These are phyloP conservation scores for Chaetoceros muelleri DNA, from an alignment of 108 stramenopile genomes.

Conservation along the genomic window DNA sequence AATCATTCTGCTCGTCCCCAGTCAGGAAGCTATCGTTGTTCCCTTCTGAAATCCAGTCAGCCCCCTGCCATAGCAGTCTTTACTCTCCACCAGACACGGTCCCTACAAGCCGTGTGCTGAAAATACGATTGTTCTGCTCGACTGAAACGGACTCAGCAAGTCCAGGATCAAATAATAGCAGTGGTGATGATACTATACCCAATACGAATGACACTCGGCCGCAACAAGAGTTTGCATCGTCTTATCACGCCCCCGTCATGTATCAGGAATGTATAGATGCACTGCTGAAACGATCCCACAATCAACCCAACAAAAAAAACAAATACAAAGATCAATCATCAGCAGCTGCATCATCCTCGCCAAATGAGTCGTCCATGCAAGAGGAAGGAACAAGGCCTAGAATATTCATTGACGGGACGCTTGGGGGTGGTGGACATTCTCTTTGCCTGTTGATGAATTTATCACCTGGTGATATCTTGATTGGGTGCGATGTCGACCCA, in stretches of 20 bases:
- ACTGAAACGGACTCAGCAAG: too few species aligned
- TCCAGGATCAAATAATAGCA: too few species aligned
- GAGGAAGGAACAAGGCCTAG: conserved; percentile 19
- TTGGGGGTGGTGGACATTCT: conserved; percentile 86
- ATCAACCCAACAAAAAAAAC: conserved; percentile 12
- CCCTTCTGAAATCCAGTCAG: too few species aligned
- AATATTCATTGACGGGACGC: conserved; percentile 75
- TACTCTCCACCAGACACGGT: too few species aligned
- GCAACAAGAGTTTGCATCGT: conserved; percentile 40
- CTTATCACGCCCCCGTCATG: conserved; percentile 86
- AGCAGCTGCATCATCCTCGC: conserved; percentile 16
- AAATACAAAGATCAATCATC: conserved; percentile 12
- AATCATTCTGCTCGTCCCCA: too few species aligned
- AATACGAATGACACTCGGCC: background rate
- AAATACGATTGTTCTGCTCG: too few species aligned
- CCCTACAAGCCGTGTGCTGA: too few species aligned
- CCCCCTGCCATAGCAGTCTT: too few species aligned
- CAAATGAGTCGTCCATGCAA: conserved; percentile 6
- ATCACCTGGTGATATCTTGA: conserved; percentile 49
- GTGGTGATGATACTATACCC: background rate
- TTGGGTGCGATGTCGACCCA: conserved; percentile 79
- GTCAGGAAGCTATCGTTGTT: too few species aligned
- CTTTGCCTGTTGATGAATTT: conserved; percentile 48
- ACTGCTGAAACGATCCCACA: conserved; percentile 32
- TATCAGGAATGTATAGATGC: conserved; percentile 67